Base-by-base conservation (phyloP, 2,329 filamentous ascomycete species). In the Alternaria sp. region DNA sequence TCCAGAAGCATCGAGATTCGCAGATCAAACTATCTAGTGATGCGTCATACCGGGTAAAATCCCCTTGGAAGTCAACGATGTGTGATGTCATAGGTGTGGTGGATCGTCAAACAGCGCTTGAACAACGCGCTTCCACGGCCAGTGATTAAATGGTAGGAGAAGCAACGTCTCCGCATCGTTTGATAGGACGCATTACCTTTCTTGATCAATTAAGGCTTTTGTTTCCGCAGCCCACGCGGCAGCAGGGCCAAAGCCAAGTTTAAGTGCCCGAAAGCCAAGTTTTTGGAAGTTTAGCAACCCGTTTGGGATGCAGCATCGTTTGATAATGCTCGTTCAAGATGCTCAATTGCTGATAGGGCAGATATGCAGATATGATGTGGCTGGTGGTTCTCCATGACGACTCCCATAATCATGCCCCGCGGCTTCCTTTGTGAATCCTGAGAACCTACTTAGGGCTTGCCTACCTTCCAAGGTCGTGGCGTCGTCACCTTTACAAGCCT, bases 201-300 rank as follows among this genome's bases (percentile, higher is more conserved):
- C 41, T 21, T 10, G 41, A 28, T 55, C 4, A n/a, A 8, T 56
- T 26, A 33, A 46, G 18, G 37, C 11, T 44, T 25, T 43, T 20
- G 12, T 44, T 14, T 47, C 46, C 41, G 25, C 21, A 49, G 28
- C 8, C 26, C 45, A 51, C 30, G 54, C 59, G 49, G 54, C 59
- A 58, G 14, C 45, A 37, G 25, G 45, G 26, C 15, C 49, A 37
- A 44, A 47, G 62, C 62, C 62, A 64, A 64, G 62, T 64, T 61
- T 30, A 62, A 62, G 44, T 46, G 47, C 44, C 62, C 59, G 62
- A 37, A 58, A 65, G 63, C 63, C 63, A 65, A 65, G 63, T 63
- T 62, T 62, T 55, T 20, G 11, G 25, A n/a, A 58, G 15, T 9
- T 25, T 37, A 23, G 33, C 33, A 45, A 45, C 43, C n/a, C 21